phyloP scores from a whole-genome alignment of 2,329 filamentous ascomycete species.

The Diaporthe sp. region DNA sequence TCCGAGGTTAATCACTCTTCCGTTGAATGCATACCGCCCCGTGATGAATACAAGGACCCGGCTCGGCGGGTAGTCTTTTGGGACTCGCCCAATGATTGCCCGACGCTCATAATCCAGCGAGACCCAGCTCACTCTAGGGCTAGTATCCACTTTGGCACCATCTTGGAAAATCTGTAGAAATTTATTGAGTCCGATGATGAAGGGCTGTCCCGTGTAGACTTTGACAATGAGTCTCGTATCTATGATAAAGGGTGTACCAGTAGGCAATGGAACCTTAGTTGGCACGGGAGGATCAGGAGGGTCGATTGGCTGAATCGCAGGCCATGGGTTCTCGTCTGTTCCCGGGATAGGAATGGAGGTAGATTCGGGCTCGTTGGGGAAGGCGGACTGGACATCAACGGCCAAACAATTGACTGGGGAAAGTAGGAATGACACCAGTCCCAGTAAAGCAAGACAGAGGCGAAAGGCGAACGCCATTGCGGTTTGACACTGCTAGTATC shows the following conservation, averaged over 20 bases:
- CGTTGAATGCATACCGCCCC: no score
- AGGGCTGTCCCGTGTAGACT: neutral
- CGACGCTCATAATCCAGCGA: no score
- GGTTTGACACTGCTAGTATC: neutral
- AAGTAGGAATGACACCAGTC: neutral
- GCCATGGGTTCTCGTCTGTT: neutral
- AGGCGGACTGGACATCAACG: neutral
- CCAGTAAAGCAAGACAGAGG: neutral
- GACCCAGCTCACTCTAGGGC: no score
- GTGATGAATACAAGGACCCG: no score
- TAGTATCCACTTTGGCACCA: no score
- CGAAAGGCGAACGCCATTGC: neutral
- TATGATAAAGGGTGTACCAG: neutral
- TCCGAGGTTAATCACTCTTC: no score
- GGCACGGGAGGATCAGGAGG: neutral
- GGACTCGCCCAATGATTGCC: no score
- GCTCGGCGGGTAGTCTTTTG: no score
- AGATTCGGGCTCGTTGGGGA: neutral
- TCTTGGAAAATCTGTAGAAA: neutral
- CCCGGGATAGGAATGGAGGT: neutral
- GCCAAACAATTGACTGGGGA: neutral
- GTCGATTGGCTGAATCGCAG: neutral
- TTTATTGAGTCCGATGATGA: neutral
- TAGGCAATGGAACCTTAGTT: neutral
- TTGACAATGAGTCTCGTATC: neutral